Conservation (phyloP, 306 rosid species). For the Malus asiatica region DNA sequence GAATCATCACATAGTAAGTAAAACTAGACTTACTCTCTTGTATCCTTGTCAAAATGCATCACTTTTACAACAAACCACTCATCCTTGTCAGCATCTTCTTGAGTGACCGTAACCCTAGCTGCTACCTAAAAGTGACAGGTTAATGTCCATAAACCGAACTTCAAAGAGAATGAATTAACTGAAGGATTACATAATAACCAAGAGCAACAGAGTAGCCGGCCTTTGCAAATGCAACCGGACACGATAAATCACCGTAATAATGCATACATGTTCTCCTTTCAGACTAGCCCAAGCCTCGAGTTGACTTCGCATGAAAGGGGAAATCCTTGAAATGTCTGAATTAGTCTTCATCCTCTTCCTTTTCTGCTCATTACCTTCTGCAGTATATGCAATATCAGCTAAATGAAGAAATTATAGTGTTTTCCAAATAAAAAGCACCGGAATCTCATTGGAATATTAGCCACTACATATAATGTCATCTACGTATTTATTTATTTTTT, state of each 20-base stretch:
- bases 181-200: not conserved
- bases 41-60: conserved; percentile 88
- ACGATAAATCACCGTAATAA: conserved; percentile 1
- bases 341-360: conserved; percentile 74
- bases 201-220: not conserved
- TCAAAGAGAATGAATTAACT: not conserved
- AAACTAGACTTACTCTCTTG: conserved; percentile 67
- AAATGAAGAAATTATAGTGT: conserved; percentile 4
- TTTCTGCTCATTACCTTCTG: conserved; percentile 93
- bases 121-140: conserved; percentile 64
- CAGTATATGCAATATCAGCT: conserved; percentile 30
- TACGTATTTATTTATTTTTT: too few relatives aligned
- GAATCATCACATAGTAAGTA: too few relatives aligned
- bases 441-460: conserved; percentile 10
- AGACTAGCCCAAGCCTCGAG: conserved; percentile 68
- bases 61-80: conserved; percentile 98
- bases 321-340: conserved; percentile 65
- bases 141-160: conserved; percentile 13
- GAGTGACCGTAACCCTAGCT: conserved; percentile 86
- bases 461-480: not conserved
- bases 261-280: conserved; percentile 85
- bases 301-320: conserved; percentile 54
- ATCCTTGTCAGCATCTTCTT: conserved; percentile 78
- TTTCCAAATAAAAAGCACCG: not conserved
- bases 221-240: not conserved